A percentile compares a stretch with the other conserved stretches of the same genome.
Conservation (phyloP, 2,329 filamentous ascomycete species). For the Zymoseptoria crescenta region DNA sequence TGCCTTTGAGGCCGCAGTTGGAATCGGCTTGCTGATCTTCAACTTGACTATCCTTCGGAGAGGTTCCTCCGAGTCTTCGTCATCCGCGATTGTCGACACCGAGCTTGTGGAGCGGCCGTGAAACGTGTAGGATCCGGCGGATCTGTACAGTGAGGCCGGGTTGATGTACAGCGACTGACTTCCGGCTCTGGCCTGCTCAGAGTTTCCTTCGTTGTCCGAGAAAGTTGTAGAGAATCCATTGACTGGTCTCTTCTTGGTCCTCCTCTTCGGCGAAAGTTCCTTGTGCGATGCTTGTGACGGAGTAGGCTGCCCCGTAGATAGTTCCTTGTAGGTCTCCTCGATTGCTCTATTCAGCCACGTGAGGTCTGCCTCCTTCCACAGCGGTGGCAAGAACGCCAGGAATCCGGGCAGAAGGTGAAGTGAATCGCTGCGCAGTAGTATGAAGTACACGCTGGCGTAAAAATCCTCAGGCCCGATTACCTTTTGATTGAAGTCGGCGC, state of each 20-base stretch:
- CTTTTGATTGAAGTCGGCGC: constrained; percentile 8
- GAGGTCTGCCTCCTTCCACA: constrained; percentile 10
- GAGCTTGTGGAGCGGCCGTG: background rate
- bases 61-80: background rate
- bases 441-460: constrained; percentile 12
- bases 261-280: background rate
- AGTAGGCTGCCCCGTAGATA: background rate
- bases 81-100: background rate
- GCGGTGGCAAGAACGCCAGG: constrained; percentile 8
- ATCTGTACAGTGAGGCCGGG: background rate
- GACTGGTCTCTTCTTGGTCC: constrained; percentile 11
- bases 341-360: constrained; percentile 9
- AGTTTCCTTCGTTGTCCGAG: background rate
- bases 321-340: background rate
- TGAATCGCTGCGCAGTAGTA: constrained; percentile 8
- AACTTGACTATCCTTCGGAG: background rate
- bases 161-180: background rate
- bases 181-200: background rate
- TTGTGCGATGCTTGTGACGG: background rate
- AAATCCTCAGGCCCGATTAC: constrained; percentile 9
- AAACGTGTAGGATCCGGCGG: background rate
- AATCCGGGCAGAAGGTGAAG: constrained; percentile 9
- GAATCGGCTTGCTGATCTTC: background rate
- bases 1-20: background rate
- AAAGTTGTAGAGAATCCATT: constrained; percentile 9